Evolutionary conservation across 192 early-diverging fungal species (phyloP).

Genomic region (Entrophospora sp.): DNA sequence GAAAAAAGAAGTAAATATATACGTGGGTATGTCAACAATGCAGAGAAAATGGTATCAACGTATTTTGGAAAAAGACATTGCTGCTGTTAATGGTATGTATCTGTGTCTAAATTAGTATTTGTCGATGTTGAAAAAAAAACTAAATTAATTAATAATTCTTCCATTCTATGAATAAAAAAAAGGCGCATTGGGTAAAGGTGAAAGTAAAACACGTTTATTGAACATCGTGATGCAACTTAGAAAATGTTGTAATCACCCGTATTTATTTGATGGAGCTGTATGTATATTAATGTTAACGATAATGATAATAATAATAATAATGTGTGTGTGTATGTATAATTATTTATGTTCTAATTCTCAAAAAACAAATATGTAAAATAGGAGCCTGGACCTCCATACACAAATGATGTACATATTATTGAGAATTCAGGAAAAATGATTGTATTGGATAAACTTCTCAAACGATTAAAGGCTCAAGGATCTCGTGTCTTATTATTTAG

Average conservation of each 20-base stretch:
- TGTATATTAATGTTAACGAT: no score
- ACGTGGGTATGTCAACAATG: conserved; percentile 89
- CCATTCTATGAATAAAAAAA: not conserved
- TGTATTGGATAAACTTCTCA: conserved; percentile 83
- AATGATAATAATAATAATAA: no score
- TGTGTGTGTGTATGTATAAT: no score
- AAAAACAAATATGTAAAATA: no score
- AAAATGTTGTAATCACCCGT: conserved; percentile 96
- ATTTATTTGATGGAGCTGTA: conserved; percentile 72
- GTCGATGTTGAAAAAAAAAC: not conserved
- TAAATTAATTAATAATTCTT: not conserved
- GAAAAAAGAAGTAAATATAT: conserved; percentile 89
- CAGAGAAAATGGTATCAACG: conserved; percentile 94
- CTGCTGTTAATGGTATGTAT: conserved; percentile 78
- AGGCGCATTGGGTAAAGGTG: conserved; percentile 58
- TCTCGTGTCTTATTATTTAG: conserved; percentile 94
- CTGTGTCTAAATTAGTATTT: not conserved
- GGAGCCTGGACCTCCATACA: conserved; percentile 93
- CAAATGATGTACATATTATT: conserved; percentile 92
- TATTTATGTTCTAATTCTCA: no score
- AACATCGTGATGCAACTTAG: conserved; percentile 96
- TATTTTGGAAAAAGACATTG: conserved; percentile 94
- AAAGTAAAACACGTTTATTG: conserved; percentile 82
- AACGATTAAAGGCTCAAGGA: conserved; percentile 70
- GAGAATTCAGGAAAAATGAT: conserved; percentile 91